phyloP scores from a whole-genome alignment of 805 yeast species.

The Debaryomyces prosopidis region DNA sequence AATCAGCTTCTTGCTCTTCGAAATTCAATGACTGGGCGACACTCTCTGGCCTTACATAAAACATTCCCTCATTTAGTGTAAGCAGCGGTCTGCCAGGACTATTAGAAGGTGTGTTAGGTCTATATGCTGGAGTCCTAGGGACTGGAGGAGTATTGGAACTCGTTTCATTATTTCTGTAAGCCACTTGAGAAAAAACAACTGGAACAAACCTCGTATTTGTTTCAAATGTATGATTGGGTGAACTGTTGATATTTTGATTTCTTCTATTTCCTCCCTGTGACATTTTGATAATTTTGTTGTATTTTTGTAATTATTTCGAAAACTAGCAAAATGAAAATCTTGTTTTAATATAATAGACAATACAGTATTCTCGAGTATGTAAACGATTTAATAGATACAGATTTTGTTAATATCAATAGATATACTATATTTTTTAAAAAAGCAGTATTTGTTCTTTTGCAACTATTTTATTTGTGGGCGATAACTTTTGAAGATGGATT shows the following conservation, averaged over 20 bases:
- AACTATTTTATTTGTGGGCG: conserved; percentile 2
- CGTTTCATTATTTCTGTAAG: background rate
- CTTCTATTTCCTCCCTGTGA: background rate
- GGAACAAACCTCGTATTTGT: conserved; percentile 1
- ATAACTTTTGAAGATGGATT: conserved; percentile 2
- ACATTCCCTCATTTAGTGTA: conserved; percentile 1
- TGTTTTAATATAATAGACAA: no score
- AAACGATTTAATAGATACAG: no score
- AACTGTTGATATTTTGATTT: background rate
- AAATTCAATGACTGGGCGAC: background rate
- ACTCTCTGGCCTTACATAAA: conserved; percentile 2
- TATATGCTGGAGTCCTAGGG: background rate
- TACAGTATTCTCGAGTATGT: no score
- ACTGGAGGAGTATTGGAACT: background rate
- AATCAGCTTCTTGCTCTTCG: background rate
- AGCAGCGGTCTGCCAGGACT: background rate
- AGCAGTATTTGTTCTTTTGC: background rate
- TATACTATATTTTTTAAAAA: background rate
- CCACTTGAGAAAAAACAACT: conserved; percentile 1
- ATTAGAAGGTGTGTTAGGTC: background rate
- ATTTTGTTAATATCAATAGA: no score
- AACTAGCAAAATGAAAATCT: background rate
- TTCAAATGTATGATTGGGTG: conserved; percentile 1
- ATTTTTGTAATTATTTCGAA: background rate
- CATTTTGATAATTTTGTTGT: background rate